Evolutionary conservation across 495 filamentous ascomycete species (phyloP).

Genomic region (Cudoniella acicularis): DNA sequence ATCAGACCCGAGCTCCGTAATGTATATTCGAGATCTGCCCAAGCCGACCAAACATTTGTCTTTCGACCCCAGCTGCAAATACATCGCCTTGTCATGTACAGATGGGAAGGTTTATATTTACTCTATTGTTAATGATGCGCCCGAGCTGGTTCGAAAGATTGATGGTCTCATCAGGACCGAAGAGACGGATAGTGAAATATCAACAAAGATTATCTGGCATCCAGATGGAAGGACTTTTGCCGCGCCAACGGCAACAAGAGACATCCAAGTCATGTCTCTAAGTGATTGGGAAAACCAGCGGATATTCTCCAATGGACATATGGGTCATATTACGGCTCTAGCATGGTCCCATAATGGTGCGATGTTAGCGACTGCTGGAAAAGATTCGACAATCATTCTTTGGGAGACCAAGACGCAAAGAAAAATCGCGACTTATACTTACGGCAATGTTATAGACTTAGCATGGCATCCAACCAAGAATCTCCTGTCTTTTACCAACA

Average conservation of each 20-base stretch:
- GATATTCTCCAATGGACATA: constrained; percentile 71
- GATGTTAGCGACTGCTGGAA: constrained; percentile 74
- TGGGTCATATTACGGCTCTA: constrained; percentile 79
- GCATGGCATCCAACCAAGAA: constrained; percentile 91
- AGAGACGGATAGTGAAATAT: constrained; percentile 74
- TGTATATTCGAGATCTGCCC: constrained; percentile 73
- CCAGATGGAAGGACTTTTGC: constrained; percentile 93
- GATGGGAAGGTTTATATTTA: constrained; percentile 89
- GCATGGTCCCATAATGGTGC: constrained; percentile 95
- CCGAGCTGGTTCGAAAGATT: constrained; percentile 73
- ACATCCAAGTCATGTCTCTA: constrained; percentile 80
- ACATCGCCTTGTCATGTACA: constrained; percentile 76
- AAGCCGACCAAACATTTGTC: constrained; percentile 86
- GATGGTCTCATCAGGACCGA: constrained; percentile 79
- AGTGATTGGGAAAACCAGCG: constrained; percentile 85
- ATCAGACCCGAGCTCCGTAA: constrained; percentile 67
- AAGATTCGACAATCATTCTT: constrained; percentile 76
- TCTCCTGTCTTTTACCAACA: constrained; percentile 82
- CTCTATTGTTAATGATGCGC: constrained; percentile 74
- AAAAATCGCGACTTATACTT: constrained; percentile 67
- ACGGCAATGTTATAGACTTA: constrained; percentile 75
- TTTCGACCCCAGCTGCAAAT: constrained; percentile 77
- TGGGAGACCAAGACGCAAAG: constrained; percentile 90
- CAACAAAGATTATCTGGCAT: constrained; percentile 80
- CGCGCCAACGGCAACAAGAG: constrained; percentile 73